A percentile compares a stretch with the other conserved stretches of the same genome.
phyloP scores from a whole-genome alignment of 1,284 basidiomycete species.

The Albatrellus sp. region DNA sequence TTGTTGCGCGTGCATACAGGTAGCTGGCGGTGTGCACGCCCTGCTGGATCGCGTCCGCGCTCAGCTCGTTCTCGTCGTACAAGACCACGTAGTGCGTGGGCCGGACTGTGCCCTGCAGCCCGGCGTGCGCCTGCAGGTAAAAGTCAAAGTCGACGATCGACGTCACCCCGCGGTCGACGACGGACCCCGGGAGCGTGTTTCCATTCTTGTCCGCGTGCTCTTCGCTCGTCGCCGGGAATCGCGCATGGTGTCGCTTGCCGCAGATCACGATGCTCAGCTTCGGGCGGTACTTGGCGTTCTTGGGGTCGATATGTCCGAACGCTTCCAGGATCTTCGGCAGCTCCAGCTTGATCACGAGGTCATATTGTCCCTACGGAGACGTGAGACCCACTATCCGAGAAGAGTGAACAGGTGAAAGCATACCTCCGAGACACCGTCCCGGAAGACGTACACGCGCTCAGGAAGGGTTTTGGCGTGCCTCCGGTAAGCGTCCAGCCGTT shows the following conservation, averaged over 20 bases:
- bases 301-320: constrained; percentile 37
- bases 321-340: constrained; percentile 42
- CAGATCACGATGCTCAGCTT: constrained; percentile 62
- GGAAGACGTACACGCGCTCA: constrained; percentile 54
- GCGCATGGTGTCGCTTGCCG: constrained; percentile 70
- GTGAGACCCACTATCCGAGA: not conserved
- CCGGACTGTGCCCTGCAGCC: constrained; percentile 53
- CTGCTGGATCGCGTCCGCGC: constrained; percentile 56
- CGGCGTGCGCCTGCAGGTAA: constrained; percentile 64
- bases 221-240: constrained; percentile 43
- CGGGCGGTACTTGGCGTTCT: constrained; percentile 39
- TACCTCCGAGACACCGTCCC: constrained; percentile 69
- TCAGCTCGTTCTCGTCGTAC: constrained; percentile 56
- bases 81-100: constrained; percentile 67
- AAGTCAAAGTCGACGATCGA: constrained; percentile 65
- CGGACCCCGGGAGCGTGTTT: constrained; percentile 63
- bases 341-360: constrained; percentile 41
- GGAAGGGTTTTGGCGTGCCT: constrained; percentile 42
- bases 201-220: constrained; percentile 43
- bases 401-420: constrained; percentile 10
- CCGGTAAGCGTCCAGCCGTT: constrained; percentile 49
- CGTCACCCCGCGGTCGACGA: constrained; percentile 65
- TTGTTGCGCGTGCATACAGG: constrained; percentile 64
- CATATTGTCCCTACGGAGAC: constrained; percentile 47
- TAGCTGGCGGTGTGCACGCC: constrained; percentile 55